Evolutionary conservation across 2,329 filamentous ascomycete species (phyloP).

Genomic region (Periglandula ipomoeae): DNA sequence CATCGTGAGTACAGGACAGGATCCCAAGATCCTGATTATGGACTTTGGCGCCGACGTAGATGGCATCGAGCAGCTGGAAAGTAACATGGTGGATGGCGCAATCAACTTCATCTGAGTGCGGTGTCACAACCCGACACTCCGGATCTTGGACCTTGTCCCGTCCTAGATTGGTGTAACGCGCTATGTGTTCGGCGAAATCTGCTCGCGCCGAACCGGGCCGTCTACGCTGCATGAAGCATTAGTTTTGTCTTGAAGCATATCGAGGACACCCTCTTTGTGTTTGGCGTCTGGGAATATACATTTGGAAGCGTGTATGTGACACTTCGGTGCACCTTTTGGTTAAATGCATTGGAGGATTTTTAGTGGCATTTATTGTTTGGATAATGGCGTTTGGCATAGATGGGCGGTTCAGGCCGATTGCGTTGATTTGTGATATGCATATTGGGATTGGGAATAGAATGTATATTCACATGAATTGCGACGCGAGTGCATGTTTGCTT

Average conservation of each 20-base stretch:
- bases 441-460: too few relatives aligned
- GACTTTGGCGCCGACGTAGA: constrained; percentile 67
- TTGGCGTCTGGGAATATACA: not conserved
- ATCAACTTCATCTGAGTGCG: not conserved
- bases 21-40: constrained; percentile 84
- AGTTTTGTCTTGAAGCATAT: not conserved
- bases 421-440: too few relatives aligned
- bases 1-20: constrained; percentile 91
- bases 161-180: not conserved
- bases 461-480: too few relatives aligned
- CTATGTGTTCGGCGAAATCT: not conserved
- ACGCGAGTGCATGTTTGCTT: too few relatives aligned
- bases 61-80: constrained; percentile 51
- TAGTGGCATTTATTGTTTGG: too few relatives aligned
- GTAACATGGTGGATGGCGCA: constrained; percentile 11
- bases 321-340: too few relatives aligned
- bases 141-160: not conserved
- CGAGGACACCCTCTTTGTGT: not conserved
- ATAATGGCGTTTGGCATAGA: too few relatives aligned
- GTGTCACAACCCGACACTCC: too few relatives aligned
- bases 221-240: not conserved
- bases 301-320: not conserved
- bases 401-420: too few relatives aligned
- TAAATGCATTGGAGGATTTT: too few relatives aligned
- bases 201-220: not conserved